Conservation (phyloP, 495 filamentous ascomycete species). For the Choiromyces venosus region DNA sequence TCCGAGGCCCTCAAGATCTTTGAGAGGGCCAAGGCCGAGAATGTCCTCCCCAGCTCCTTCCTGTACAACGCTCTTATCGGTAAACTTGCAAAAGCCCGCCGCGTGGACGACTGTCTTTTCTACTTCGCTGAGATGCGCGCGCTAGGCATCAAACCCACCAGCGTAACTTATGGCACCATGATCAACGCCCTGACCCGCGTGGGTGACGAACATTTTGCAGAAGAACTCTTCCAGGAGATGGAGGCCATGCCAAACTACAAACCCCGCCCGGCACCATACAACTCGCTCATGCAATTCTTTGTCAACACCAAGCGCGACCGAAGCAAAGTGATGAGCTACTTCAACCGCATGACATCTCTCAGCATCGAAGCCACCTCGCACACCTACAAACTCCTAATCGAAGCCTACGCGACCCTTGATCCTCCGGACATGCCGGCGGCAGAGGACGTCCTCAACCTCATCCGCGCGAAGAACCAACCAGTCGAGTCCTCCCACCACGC, state of each 20-base stretch:
- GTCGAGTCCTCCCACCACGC: conserved; percentile 94
- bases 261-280: conserved; percentile 91
- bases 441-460: conserved; percentile 73
- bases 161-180: conserved; percentile 95
- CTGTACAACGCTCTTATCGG: conserved; percentile 97
- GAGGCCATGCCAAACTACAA: conserved; percentile 99
- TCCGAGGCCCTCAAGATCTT: conserved; percentile 96
- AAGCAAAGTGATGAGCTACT: conserved; percentile 89
- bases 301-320: conserved; percentile 93
- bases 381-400: conserved; percentile 96
- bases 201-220: conserved; percentile 93
- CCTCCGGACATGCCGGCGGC: conserved; percentile 87
- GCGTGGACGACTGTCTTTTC: conserved; percentile 94
- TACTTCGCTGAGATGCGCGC: conserved; percentile 97
- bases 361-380: conserved; percentile 88
- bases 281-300: conserved; percentile 99
- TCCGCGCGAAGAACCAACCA: conserved; percentile 63
- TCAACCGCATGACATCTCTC: conserved; percentile 82
- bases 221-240: conserved; percentile 99
- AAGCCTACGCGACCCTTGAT: conserved; percentile 89
- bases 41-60: conserved; percentile 92
- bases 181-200: conserved; percentile 97
- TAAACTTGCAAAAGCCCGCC: conserved; percentile 93
- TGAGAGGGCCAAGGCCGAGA: conserved; percentile 84
- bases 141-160: conserved; percentile 87